phyloP scores from a whole-genome alignment of 768 basidiomycete genomes.

The Cystobasidium ongulense region DNA sequence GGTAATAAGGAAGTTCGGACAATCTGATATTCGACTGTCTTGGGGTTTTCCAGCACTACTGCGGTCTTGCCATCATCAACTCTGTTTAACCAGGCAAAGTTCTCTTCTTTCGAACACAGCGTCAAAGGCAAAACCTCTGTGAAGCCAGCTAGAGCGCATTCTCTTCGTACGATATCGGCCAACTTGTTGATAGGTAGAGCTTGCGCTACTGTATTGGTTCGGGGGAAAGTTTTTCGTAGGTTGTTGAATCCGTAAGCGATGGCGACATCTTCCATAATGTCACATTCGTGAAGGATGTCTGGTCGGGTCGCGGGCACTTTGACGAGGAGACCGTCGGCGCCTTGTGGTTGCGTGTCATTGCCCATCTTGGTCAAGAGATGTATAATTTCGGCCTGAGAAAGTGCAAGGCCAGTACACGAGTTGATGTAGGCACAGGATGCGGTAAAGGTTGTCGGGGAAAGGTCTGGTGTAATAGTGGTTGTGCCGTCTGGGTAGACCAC shows the following conservation, averaged over 20 bases:
- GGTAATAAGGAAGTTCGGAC: conserved; percentile 92
- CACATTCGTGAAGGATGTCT: conserved; percentile 95
- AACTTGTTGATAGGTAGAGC: conserved; percentile 81
- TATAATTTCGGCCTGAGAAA: conserved; percentile 60
- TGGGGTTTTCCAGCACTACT: conserved; percentile 90
- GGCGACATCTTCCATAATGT: conserved; percentile 95
- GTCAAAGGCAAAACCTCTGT: conserved; percentile 89
- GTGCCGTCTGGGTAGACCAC: conserved; percentile 57
- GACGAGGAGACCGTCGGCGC: conserved; percentile 61
- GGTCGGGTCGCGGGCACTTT: conserved; percentile 88
- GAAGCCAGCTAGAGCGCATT: conserved; percentile 95
- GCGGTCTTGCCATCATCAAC: conserved; percentile 70
- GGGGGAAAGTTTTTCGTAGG: conserved; percentile 79
- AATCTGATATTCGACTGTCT: conserved; percentile 94
- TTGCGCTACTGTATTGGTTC: conserved; percentile 89
- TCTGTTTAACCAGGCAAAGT: conserved; percentile 87
- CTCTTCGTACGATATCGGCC: conserved; percentile 73
- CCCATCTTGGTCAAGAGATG: conserved; percentile 77
- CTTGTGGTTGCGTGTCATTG: conserved; percentile 30
- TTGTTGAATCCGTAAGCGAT: conserved; percentile 98
- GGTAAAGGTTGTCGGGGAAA: conserved; percentile 61
- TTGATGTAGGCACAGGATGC: conserved; percentile 88
- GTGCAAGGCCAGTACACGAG: conserved; percentile 78
- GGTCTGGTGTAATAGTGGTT: conserved; percentile 66
- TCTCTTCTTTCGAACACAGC: conserved; percentile 98